Evolutionary conservation across 192 early-diverging fungal genomes (phyloP).

Genomic region (Backusella circina): DNA sequence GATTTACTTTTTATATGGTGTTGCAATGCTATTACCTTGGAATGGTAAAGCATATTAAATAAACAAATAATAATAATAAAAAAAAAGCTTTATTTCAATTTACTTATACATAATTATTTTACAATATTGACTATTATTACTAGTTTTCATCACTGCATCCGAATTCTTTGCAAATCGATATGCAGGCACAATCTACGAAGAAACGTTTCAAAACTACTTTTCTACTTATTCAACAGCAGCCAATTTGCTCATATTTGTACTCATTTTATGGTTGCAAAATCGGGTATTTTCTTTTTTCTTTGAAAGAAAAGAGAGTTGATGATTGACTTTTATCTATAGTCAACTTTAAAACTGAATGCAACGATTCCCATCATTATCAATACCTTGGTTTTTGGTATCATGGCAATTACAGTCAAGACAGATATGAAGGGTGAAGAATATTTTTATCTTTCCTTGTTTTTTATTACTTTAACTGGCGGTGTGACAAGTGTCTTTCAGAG

Average conservation of each 20-base stretch:
- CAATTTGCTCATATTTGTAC: slow-evolving; percentile 52
- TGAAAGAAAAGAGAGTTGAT: too few relatives aligned
- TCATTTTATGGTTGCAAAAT: slow-evolving; percentile 50
- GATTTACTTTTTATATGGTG: slow-evolving; percentile 72
- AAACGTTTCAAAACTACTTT: slow-evolving; percentile 80
- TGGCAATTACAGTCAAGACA: slow-evolving; percentile 48
- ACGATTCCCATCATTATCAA: slow-evolving; percentile 47
- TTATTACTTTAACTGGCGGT: slow-evolving; percentile 54
- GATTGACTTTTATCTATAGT: neutral
- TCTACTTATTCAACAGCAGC: slow-evolving; percentile 58
- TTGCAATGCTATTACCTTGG: slow-evolving; percentile 76
- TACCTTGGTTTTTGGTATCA: slow-evolving; percentile 45
- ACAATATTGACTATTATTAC: neutral
- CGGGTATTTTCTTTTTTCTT: slow-evolving; percentile 30
- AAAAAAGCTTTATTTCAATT: neutral
- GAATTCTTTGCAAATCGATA: slow-evolving; percentile 69
- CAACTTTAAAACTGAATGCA: slow-evolving; percentile 2
- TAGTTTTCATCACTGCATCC: slow-evolving; percentile 74
- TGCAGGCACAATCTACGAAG: slow-evolving; percentile 50
- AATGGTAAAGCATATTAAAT: slow-evolving; percentile 44
- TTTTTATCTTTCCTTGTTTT: slow-evolving; percentile 57
- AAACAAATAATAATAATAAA: neutral
- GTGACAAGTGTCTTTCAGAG: slow-evolving; percentile 63
- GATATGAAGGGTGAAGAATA: slow-evolving; percentile 47
- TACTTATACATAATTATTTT: too few relatives aligned